Percentiles rank a stretch among this genome's conserved stretches.
These are phyloP conservation scores for Astrothelium macrocarpum DNA, from an alignment of 495 filamentous ascomycete genomes.

Conservation along the genomic window DNA sequence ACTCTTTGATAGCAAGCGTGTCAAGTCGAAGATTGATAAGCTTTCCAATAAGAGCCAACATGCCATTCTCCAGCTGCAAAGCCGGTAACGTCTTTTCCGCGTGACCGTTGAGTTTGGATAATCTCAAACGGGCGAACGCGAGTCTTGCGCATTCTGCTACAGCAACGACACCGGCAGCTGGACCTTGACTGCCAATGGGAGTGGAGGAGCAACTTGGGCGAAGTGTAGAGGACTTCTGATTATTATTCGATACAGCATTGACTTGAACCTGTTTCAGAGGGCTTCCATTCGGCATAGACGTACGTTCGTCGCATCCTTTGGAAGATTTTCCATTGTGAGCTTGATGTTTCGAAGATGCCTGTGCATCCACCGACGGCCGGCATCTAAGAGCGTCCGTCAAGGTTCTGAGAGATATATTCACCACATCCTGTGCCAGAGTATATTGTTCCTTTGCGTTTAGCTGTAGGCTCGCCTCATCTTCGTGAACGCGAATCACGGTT, in stretches of 20 bases:
- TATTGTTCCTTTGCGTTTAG: slow-evolving; percentile 16
- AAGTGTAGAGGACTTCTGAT: slow-evolving; percentile 15
- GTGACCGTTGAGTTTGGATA: slow-evolving; percentile 41
- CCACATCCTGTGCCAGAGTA: slow-evolving; percentile 19
- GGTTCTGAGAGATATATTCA: slow-evolving; percentile 39
- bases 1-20: slow-evolving; percentile 67
- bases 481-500: not conserved
- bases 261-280: slow-evolving; percentile 20
- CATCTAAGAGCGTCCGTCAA: slow-evolving; percentile 63
- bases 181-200: slow-evolving; percentile 22
- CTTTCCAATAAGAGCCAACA: slow-evolving; percentile 64
- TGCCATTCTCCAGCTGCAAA: slow-evolving; percentile 75
- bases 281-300: not conserved
- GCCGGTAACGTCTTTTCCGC: slow-evolving; percentile 41
- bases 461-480: slow-evolving; percentile 5
- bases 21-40: slow-evolving; percentile 63
- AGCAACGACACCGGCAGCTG: slow-evolving; percentile 15
- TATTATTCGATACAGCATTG: slow-evolving; percentile 18
- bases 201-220: slow-evolving; percentile 31
- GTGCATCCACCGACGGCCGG: slow-evolving; percentile 16
- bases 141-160: slow-evolving; percentile 68
- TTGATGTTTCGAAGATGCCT: slow-evolving; percentile 11
- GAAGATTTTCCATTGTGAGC: not conserved
- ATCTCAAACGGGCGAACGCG: slow-evolving; percentile 60
- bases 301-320: not conserved